Evolutionary conservation across 2,329 filamentous ascomycete genomes (phyloP), one percentile per base, ranked within the genome.

Genomic region (Ceratocystis papillata): DNA sequence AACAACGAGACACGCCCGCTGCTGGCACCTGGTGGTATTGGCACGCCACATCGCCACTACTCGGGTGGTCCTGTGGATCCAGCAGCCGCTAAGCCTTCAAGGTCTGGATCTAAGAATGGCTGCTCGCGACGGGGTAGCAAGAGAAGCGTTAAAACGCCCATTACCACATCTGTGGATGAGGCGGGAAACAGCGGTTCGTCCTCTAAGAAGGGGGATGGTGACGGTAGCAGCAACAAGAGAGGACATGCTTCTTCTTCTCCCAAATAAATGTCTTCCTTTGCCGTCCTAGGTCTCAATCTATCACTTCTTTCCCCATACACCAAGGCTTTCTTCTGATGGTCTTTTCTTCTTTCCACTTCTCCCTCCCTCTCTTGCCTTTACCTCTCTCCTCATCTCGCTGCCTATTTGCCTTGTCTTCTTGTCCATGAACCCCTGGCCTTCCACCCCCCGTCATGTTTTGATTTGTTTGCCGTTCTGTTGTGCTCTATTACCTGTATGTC

Each of bases 1-100:
- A 78, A 76, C 15, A 72, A 77, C 46, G 80, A 82, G 72, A 81
- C 77, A 48, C 77, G 80, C 68, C 80, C 80, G 4, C 72, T 83
- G 53, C 73, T 83, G 55, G 77, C 74, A 48, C 79, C 79, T 0
- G 80, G 79, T 4, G 79, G 79, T 57, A 81, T 80, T 48, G 79
- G 79, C 22, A 79, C 78, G 69, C 76, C 77, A 28, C 73, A 75
- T 68, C 62, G 66, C 22, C 61, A 50, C 41, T 67, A 67, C 57
- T 53, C 28, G 10, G 15, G 37, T 15, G 37, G 15, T 28, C 53
- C 53, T 12, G 48, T 25, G 5, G 5, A 15, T 28, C 53, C 53
- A 20, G 48, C 48, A 20, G 17, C 22, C 22, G 22, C 28, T 4
- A 62, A 28, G 37, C n/a, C 20, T 45, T 15, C 41, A 25, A 20